Percentiles rank a stretch among this genome's conserved stretches.
These are phyloP conservation scores for Tulasnella calospora DNA, from an alignment of 768 basidiomycete species.

Conservation along the genomic window DNA sequence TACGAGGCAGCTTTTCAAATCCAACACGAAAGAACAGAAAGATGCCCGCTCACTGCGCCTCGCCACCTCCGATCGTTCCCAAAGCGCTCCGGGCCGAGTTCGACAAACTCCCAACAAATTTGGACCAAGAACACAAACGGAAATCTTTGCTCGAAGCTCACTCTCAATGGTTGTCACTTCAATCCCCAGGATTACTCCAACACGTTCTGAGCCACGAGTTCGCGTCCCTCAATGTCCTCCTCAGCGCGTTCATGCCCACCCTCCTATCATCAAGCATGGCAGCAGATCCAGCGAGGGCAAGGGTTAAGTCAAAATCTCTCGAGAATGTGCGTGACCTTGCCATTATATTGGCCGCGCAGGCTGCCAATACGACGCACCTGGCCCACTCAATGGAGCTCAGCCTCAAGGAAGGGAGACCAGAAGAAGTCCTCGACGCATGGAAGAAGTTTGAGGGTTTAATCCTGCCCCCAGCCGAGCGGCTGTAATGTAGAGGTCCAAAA, in stretches of 20 bases:
- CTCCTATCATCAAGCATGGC: neutral
- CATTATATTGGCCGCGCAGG: neutral
- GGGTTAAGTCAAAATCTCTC: neutral
- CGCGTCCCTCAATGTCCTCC: neutral
- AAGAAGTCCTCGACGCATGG: neutral
- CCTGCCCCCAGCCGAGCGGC: neutral
- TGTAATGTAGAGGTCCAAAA: neutral
- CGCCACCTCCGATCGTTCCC: neutral
- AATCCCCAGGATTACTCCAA: neutral
- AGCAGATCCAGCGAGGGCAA: neutral
- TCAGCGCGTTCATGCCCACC: neutral
- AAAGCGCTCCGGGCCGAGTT: neutral
- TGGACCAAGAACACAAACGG: neutral
- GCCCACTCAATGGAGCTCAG: neutral
- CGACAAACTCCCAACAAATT: neutral
- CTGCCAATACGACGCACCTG: neutral
- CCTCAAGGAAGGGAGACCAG: neutral
- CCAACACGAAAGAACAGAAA: neutral
- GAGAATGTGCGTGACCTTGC: neutral
- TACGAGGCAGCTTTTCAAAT: neutral
- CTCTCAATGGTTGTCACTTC: neutral
- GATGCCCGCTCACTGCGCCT: neutral
- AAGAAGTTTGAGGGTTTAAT: neutral
- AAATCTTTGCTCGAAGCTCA: neutral
- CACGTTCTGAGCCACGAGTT: neutral